Conservation (phyloP, 78 protist genomes). For the Guillardia theta region DNA sequence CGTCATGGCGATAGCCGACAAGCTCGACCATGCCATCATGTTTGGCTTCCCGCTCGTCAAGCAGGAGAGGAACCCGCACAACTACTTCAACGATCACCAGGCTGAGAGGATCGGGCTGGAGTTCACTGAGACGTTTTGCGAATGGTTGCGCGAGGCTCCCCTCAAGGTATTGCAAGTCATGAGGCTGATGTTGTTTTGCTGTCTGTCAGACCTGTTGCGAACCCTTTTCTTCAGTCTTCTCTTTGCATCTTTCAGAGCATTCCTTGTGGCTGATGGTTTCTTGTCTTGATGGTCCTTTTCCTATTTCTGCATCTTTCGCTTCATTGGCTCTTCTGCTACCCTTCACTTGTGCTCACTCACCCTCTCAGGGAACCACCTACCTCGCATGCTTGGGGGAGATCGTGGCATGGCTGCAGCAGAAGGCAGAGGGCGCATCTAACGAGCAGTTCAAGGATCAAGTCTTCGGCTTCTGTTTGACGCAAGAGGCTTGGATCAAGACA, state of each 20-base stretch:
- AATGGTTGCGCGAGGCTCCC: not conserved
- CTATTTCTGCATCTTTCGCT: too few species aligned
- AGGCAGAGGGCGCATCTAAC: not conserved
- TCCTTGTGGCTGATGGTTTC: too few species aligned
- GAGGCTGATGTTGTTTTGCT: not conserved
- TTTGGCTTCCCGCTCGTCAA: constrained; percentile 33
- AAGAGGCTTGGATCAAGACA: not conserved
- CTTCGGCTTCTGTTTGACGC: not conserved
- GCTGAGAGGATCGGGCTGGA: constrained; percentile 29
- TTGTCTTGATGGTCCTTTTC: too few species aligned
- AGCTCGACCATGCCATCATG: not conserved
- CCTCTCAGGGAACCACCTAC: not conserved
- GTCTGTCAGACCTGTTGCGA: not conserved
- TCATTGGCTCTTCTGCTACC: too few species aligned
- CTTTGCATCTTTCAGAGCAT: not conserved
- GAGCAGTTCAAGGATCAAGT: not conserved
- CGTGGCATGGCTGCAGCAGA: not conserved
- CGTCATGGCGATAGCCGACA: not conserved
- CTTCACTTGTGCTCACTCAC: too few species aligned
- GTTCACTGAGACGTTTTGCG: not conserved
- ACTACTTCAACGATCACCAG: constrained; percentile 39
- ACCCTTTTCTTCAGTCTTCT: not conserved
- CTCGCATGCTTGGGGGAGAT: not conserved
- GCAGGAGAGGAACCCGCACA: constrained; percentile 49
- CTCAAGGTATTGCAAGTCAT: not conserved